Evolutionary conservation across 202 grass and related monocot species (phyloP).

Genomic region (Musa balbisiana): DNA sequence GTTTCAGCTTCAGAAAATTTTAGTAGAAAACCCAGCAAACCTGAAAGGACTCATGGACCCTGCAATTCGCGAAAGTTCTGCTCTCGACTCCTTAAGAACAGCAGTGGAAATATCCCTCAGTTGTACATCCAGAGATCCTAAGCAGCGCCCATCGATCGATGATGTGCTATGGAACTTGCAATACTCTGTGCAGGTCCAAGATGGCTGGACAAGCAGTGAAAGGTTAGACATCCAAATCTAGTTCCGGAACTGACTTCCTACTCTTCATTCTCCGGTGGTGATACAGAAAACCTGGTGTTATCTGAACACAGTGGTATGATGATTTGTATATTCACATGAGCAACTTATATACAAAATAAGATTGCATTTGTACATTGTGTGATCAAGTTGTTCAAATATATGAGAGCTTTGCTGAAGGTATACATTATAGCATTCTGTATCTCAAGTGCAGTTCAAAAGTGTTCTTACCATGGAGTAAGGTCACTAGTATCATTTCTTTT

Average conservation of each 20-base stretch:
- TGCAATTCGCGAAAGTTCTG: conserved; percentile 43
- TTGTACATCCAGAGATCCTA: conserved; percentile 36
- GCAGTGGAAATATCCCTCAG: conserved; percentile 56
- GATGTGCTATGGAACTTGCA: conserved; percentile 96
- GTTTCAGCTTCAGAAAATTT: conserved; percentile 40
- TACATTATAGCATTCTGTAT: too few relatives aligned
- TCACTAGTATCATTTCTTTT: too few relatives aligned
- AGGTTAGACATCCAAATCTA: conserved; percentile 35
- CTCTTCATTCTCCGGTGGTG: too few relatives aligned
- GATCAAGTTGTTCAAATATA: too few relatives aligned
- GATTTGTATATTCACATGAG: too few relatives aligned
- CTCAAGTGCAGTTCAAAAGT: too few relatives aligned
- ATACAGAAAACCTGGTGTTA: too few relatives aligned
- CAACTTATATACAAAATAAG: too few relatives aligned
- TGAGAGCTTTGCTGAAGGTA: too few relatives aligned
- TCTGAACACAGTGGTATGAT: neutral
- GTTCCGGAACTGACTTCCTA: neutral
- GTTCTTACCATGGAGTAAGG: too few relatives aligned
- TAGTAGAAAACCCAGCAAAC: conserved; percentile 41
- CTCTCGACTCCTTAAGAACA: conserved; percentile 56
- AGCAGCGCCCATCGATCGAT: conserved; percentile 56
- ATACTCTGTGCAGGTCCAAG: conserved; percentile 87
- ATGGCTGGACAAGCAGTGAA: conserved; percentile 85
- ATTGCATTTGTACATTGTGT: too few relatives aligned
- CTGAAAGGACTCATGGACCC: conserved; percentile 55